These are phyloP conservation scores for Cutaneotrichosporon sp. DNA, from an alignment of 1,284 basidiomycete species.

Conservation along the genomic window DNA sequence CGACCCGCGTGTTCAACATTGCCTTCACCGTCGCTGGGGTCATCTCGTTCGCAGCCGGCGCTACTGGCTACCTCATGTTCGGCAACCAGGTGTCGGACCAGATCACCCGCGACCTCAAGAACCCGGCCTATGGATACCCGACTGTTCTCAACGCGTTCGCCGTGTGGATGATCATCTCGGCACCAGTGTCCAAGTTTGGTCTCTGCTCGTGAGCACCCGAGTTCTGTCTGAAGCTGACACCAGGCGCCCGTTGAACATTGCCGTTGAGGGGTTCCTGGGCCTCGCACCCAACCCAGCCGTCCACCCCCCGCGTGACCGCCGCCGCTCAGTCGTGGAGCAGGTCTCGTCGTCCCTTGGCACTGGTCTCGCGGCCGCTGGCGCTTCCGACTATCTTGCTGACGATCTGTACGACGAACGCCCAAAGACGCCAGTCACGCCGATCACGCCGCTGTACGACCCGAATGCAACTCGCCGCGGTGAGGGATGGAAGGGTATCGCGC, in stretches of 20 bases:
- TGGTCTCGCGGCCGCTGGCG: conserved; percentile 14
- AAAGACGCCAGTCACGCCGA: conserved; percentile 10
- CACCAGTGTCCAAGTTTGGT: conserved; percentile 85
- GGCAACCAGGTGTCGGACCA: conserved; percentile 78
- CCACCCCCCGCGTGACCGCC: conserved; percentile 8
- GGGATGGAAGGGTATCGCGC: conserved; percentile 26
- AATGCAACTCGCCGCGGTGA: conserved; percentile 13
- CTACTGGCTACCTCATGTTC: conserved; percentile 89
- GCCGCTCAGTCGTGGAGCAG: conserved; percentile 3
- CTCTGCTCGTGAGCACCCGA: conserved; percentile 59
- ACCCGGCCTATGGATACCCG: conserved; percentile 70
- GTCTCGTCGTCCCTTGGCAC: conserved; percentile 19
- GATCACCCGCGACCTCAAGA: conserved; percentile 82
- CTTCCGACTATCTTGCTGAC: conserved; percentile 20
- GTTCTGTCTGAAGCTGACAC: not conserved
- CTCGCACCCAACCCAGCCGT: conserved; percentile 54
- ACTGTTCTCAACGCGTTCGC: conserved; percentile 69
- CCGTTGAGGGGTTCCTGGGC: conserved; percentile 71
- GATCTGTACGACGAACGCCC: conserved; percentile 8
- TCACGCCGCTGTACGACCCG: conserved; percentile 1
- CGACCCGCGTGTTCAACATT: conserved; percentile 61
- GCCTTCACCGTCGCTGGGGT: conserved; percentile 60
- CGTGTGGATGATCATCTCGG: conserved; percentile 86
- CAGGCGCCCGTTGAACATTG: conserved; percentile 74
- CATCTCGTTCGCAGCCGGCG: conserved; percentile 77